A percentile compares a stretch with the other conserved stretches of the same genome.
These are phyloP conservation scores for Exophiala dermatitidis DNA, from an alignment of 2,329 filamentous ascomycete species.

Conservation along the genomic window DNA sequence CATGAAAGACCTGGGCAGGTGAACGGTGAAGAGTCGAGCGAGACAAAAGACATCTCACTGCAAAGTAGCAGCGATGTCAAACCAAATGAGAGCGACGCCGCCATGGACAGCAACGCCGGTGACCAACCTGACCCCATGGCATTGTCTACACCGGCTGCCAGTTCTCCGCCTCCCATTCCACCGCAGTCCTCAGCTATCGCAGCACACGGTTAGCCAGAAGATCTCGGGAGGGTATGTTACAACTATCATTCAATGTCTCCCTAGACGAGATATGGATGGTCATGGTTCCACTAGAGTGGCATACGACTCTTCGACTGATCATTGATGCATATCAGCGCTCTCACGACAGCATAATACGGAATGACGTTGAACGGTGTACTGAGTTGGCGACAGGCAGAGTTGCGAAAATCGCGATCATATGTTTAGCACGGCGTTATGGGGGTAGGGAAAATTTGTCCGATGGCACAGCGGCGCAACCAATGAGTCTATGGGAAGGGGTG, in stretches of 20 bases:
- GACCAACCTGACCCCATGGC: slow-evolving; percentile 40
- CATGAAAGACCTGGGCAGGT: slow-evolving; percentile 39
- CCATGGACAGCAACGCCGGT: slow-evolving; percentile 49
- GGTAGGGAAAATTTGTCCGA: background rate
- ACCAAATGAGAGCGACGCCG: slow-evolving; percentile 52
- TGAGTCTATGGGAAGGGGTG: background rate
- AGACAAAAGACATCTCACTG: slow-evolving; percentile 49
- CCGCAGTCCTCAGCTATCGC: slow-evolving; percentile 33
- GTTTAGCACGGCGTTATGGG: background rate
- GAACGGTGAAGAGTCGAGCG: slow-evolving; percentile 52
- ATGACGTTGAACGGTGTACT: background rate
- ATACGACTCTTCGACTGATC: background rate
- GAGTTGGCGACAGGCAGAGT: background rate
- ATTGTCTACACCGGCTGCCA: slow-evolving; percentile 41
- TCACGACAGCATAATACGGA: background rate
- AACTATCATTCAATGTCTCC: background rate
- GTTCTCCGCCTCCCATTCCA: slow-evolving; percentile 45
- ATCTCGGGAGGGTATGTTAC: background rate
- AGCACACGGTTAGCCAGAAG: slow-evolving; percentile 28
- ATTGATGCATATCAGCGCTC: background rate
- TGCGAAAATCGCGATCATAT: background rate
- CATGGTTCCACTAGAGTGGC: background rate
- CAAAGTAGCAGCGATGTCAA: slow-evolving; percentile 52
- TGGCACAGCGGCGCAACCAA: background rate
- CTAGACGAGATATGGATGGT: background rate